Evolutionary conservation across 768 basidiomycete genomes (phyloP).

Genomic region (Russula olivacea): DNA sequence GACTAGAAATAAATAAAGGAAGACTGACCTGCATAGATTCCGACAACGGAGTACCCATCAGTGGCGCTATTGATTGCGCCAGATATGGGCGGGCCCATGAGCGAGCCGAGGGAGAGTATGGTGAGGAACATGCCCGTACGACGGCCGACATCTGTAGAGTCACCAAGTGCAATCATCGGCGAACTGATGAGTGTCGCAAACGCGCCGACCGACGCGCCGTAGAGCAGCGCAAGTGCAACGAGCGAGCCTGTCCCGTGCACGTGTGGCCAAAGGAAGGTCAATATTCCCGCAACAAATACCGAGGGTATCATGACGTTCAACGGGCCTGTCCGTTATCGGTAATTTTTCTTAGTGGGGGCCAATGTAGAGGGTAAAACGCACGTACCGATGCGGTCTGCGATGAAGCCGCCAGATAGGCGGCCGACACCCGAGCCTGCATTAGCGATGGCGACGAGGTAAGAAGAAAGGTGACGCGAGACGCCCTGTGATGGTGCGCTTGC

Average conservation of each 20-base stretch:
- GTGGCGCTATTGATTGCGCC: constrained; percentile 57
- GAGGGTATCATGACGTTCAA: constrained; percentile 67
- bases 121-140: constrained; percentile 61
- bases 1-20: neutral
- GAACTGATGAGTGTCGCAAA: constrained; percentile 51
- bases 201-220: constrained; percentile 61
- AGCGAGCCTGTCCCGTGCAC: constrained; percentile 40
- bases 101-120: constrained; percentile 53
- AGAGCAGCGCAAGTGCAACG: constrained; percentile 51
- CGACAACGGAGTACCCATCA: constrained; percentile 48
- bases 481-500: constrained; percentile 49
- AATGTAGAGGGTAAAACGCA: neutral
- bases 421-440: constrained; percentile 63
- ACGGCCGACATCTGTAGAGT: constrained; percentile 54
- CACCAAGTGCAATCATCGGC: constrained; percentile 59
- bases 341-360: neutral
- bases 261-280: constrained; percentile 72
- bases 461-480: constrained; percentile 44
- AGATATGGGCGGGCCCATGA: constrained; percentile 68
- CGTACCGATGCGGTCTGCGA: constrained; percentile 53
- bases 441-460: constrained; percentile 62
- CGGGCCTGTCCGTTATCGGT: constrained; percentile 39
- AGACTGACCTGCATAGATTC: constrained; percentile 45
- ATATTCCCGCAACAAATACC: constrained; percentile 46
- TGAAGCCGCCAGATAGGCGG: constrained; percentile 46